These are phyloP conservation scores for Canariomyces notabilis DNA, from an alignment of 2,329 filamentous ascomycete species.

Conservation along the genomic window DNA sequence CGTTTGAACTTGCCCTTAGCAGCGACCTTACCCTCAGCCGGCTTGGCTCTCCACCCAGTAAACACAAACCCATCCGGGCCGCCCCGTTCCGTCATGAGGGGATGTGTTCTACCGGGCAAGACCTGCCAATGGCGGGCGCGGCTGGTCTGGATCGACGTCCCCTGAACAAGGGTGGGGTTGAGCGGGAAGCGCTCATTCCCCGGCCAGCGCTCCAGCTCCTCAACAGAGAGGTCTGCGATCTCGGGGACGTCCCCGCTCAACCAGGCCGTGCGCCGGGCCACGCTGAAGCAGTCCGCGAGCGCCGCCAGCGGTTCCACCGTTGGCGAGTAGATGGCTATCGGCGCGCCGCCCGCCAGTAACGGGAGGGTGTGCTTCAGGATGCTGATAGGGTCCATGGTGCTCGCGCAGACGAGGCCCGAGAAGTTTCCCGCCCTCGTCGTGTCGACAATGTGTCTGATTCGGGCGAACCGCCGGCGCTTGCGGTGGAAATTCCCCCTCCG, in stretches of 20 bases:
- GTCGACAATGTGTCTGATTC: slow-evolving; percentile 67
- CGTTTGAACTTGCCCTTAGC: slow-evolving; percentile 76
- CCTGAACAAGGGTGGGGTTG: slow-evolving; percentile 79
- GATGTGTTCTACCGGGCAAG: slow-evolving; percentile 84
- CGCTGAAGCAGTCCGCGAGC: slow-evolving; percentile 79
- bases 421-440: slow-evolving; percentile 71
- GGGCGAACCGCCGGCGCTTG: slow-evolving; percentile 79
- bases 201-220: slow-evolving; percentile 51
- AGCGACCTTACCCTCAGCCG: slow-evolving; percentile 72
- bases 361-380: slow-evolving; percentile 73
- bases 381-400: slow-evolving; percentile 72
- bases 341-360: slow-evolving; percentile 74
- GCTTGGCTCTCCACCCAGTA: slow-evolving; percentile 74
- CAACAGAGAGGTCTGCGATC: slow-evolving; percentile 38
- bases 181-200: slow-evolving; percentile 75
- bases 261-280: slow-evolving; percentile 73
- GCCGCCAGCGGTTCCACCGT: slow-evolving; percentile 72
- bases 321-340: slow-evolving; percentile 80
- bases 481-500: slow-evolving; percentile 82
- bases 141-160: slow-evolving; percentile 74
- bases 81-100: slow-evolving; percentile 83
- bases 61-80: slow-evolving; percentile 90
- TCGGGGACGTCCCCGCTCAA: slow-evolving; percentile 36
- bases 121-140: slow-evolving; percentile 83
- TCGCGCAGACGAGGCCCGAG: slow-evolving; percentile 77